These are phyloP conservation scores for Mimosa pudica DNA, from an alignment of 306 rosid genomes.

Conservation along the genomic window DNA sequence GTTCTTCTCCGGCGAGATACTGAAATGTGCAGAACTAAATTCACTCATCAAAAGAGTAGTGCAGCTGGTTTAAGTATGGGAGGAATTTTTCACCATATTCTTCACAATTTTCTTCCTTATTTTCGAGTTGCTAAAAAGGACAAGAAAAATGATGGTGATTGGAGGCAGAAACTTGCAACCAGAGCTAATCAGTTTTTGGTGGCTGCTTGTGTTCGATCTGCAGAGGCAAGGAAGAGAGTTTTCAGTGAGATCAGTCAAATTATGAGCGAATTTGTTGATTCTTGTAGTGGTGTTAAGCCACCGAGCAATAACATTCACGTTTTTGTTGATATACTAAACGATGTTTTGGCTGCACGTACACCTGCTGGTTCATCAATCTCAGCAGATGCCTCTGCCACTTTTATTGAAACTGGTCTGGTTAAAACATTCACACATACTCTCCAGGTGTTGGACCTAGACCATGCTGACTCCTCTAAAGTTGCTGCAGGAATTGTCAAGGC, in stretches of 20 bases:
- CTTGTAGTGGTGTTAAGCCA: slow-evolving; percentile 60
- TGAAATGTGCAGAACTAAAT: slow-evolving; percentile 70
- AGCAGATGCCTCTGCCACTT: slow-evolving; percentile 86
- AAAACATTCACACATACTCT: slow-evolving; percentile 75
- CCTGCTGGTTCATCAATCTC: slow-evolving; percentile 85
- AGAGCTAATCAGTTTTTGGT: slow-evolving; percentile 92
- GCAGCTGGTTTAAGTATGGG: slow-evolving; percentile 56
- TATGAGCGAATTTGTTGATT: slow-evolving; percentile 73
- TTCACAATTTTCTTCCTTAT: slow-evolving; percentile 77
- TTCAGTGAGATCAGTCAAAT: slow-evolving; percentile 71
- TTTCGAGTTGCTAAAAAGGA: slow-evolving; percentile 74
- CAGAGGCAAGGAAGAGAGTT: slow-evolving; percentile 91
- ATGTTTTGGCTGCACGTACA: slow-evolving; percentile 88
- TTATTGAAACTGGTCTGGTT: slow-evolving; percentile 87
- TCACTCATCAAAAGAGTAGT: slow-evolving; percentile 64
- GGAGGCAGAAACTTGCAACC: slow-evolving; percentile 95
- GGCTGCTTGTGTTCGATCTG: slow-evolving; percentile 88
- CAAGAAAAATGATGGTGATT: slow-evolving; percentile 87
- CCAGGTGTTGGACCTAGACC: slow-evolving; percentile 86
- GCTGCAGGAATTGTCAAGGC: slow-evolving; percentile 89
- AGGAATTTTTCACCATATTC: slow-evolving; percentile 86
- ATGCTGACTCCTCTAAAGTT: slow-evolving; percentile 86
- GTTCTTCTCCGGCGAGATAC: slow-evolving; percentile 96
- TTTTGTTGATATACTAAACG: slow-evolving; percentile 83
- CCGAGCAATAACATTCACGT: slow-evolving; percentile 71